Evolutionary conservation across 2,329 filamentous ascomycete genomes (phyloP), one percentile per base, ranked within the genome.

Genomic region (Ascochyta clinopodiicola): DNA sequence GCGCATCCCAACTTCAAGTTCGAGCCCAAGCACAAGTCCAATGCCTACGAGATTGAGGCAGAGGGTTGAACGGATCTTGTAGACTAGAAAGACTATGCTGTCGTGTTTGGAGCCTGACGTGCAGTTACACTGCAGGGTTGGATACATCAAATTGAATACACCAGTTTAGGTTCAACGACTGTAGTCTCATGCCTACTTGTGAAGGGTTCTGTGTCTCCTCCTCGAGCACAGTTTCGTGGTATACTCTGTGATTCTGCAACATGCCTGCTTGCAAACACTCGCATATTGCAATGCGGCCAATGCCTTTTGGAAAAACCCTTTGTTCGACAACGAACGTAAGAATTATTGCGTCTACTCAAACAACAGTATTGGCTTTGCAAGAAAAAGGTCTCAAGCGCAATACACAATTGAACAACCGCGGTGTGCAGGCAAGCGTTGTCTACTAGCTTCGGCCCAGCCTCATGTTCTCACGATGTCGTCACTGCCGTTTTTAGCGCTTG

Each of bases 1-100:
- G 90, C 92, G 6, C 91, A 96, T 65, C 87, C 90, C 35, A 89
- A 91, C 67, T 99, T 98, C 83, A 88, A 89, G 63, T 99, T 98
- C 78, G 87, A 94, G 78, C 95, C 95, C 3, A 99, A 99, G 82
- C 95, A 99, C 81, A 98, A 96, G 81, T 95, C 91, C 42, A 96
- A 96, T 73, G 86, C 88, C 48, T 96, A 96, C 72, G 90, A 93
- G 67, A 87, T 90, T 44, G 91, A 77, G 92, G 75, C 74, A 9
- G 73, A 76, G 57, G 74, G 74, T 2, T 76, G 48, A 51, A 21
- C 19, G 13, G 22, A 25, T 13, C 6, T 21, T 6, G n/a, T 7
- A 25, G n/a, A 29, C 13, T 3, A 37, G 22, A 25, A 22, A 10
- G 21, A 27, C 7, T 21, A 4, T 5, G 9, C 17, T 21, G 10